Evolutionary conservation across 164 flowering plant genomes (phyloP).

Genomic region (Sextonia rubra): DNA sequence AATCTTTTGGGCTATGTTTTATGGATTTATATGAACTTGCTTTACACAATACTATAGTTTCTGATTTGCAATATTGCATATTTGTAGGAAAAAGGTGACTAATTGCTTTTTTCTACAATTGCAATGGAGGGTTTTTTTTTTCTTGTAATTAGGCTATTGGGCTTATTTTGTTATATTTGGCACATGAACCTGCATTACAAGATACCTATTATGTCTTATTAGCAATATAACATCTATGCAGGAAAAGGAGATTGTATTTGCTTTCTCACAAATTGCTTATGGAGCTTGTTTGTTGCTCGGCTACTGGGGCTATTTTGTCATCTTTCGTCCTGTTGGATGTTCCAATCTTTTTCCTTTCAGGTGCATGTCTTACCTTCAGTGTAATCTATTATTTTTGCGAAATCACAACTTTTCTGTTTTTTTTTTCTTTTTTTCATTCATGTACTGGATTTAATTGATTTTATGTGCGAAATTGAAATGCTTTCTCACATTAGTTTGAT

Average conservation of each 20-base stretch:
- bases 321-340: constrained; percentile 27
- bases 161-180: too few relatives aligned
- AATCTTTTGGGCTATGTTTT: too few relatives aligned
- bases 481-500: not conserved
- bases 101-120: too few relatives aligned
- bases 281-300: constrained; percentile 72
- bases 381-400: not conserved
- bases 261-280: constrained; percentile 78
- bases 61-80: too few relatives aligned
- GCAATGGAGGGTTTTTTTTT: too few relatives aligned
- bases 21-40: too few relatives aligned
- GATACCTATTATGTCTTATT: too few relatives aligned
- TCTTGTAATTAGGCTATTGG: too few relatives aligned
- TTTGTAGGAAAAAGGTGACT: too few relatives aligned
- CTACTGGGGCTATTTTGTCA: constrained; percentile 86
- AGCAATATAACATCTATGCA: constrained; percentile 26
- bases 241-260: constrained; percentile 76
- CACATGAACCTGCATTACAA: too few relatives aligned
- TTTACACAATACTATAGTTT: too few relatives aligned
- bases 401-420: too few relatives aligned
- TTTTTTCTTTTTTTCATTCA: not conserved
- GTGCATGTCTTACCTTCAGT: constrained; percentile 29
- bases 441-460: not conserved
- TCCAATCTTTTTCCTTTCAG: constrained; percentile 78
- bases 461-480: not conserved